Percentiles rank a stretch among this genome's conserved stretches.
These are phyloP conservation scores for Volvox africanus DNA, from an alignment of 139 green algal genomes.

Conservation along the genomic window DNA sequence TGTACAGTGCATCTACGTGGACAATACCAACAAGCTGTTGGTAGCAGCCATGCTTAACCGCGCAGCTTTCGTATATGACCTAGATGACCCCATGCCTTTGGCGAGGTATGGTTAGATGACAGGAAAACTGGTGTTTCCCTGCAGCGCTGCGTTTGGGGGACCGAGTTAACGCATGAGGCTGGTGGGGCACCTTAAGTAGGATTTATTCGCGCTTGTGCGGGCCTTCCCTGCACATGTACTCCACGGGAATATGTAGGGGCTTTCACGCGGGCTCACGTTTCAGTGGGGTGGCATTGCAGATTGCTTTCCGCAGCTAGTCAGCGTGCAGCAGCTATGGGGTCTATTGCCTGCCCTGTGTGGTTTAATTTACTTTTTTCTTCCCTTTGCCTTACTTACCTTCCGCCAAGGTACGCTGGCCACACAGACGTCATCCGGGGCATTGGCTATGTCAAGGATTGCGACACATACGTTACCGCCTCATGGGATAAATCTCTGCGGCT, in stretches of 20 bases:
- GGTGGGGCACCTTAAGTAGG: too few species aligned
- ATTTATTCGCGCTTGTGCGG: too few species aligned
- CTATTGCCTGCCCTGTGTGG: too few species aligned
- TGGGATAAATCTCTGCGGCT: constrained; percentile 67
- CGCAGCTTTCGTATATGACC: constrained; percentile 63
- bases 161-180: too few species aligned
- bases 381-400: not conserved
- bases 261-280: too few species aligned
- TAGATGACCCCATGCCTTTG: constrained; percentile 61
- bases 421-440: constrained; percentile 71
- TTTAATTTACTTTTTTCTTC: not conserved
- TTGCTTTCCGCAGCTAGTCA: too few species aligned
- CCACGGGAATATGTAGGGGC: too few species aligned
- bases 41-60: constrained; percentile 73
- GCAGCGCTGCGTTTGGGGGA: too few species aligned
- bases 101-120: constrained; percentile 36
- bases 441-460: constrained; percentile 64
- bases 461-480: constrained; percentile 68
- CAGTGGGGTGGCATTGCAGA: too few species aligned
- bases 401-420: constrained; percentile 69
- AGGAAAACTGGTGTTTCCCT: too few species aligned
- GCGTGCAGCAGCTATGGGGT: too few species aligned
- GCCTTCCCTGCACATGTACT: too few species aligned
- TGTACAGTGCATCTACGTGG: constrained; percentile 76
- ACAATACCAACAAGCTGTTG: constrained; percentile 70